Evolutionary conservation across 2,329 filamentous ascomycete genomes (phyloP), one percentile per base, ranked within the genome.

Genomic region (Penicillium sp.): DNA sequence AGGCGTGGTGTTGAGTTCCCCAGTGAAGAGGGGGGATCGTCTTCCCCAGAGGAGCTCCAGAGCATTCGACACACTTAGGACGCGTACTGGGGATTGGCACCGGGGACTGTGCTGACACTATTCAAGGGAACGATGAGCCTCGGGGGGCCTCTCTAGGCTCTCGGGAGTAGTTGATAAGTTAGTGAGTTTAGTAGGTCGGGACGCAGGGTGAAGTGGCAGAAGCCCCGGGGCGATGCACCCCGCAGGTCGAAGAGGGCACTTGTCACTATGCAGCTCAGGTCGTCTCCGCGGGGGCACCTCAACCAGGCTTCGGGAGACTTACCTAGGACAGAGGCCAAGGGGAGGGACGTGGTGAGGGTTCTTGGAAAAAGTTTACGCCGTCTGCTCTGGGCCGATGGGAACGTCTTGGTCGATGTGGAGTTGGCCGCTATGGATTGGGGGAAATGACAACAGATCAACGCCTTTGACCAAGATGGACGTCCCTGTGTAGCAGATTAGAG

Each of bases 181-280:
- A 14, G 9, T 16, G n/a, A n/a, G n/a, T n/a, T n/a, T n/a, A n/a
- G n/a, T n/a, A n/a, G n/a, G n/a, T 28, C 34, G 11, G 14, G 27
- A 25, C 11, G 30, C 18, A 13, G 3, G 23, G 35, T 34, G 31
- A 39, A 41, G 28, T 51, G 40, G 42, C 49, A 48, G 36, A 39
- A 39, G 37, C 36, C 36, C 33, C 34, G 36, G 29, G 38, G 36
- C 35, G 36, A 42, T 46, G 50, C 47, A 55, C 52, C 52, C 52
- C 52, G 52, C 52, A 54, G 45, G 48, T 34, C 18, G 9, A 27
- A 15, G 7, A 20, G 13, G 25, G 25, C 19, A 16, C 21, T 29
- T 28, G 19, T 20, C 11, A 31, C 33, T 35, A 36, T 48, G 45
- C 35, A 33, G 17, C 17, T 17, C 20, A 7, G 8, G 15, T 21